Base-by-base conservation (phyloP, 345 rosid species). In the Arabidopsis suecica region DNA sequence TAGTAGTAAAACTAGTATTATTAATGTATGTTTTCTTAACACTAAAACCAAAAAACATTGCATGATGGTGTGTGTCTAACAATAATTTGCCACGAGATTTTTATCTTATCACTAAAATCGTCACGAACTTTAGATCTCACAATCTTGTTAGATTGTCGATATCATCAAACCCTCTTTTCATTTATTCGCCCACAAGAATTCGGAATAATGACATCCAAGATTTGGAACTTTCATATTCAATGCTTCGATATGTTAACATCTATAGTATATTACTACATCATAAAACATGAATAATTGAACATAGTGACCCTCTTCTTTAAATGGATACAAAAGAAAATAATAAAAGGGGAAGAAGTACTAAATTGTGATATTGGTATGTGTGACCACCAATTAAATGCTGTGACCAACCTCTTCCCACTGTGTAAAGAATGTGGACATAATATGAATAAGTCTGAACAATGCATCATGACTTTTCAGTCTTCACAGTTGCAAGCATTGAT, bases 371-470 rank as follows among this genome's bases (percentile, higher is more conserved):
- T 72, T 58, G 77, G 68, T 6, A 48, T 78, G 77, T 59, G 81
- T 72, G 81, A 72, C 68, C 61, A 56, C 61, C 61, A 59, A 50
- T 72, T 78, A 22, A 78, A 58, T 72, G 81, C 57, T 65, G 50
- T 40, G 49, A 60, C 68, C 77, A 48, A 37, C 71, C 67, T 65
- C 23, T 56, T 38, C 14, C n/a, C 37, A 49, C n/a, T 64, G 13
- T 64, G 47, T 22, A 37, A 38, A 64, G 76, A 77, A 71, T 71
- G 72, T 76, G 72, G 37, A 63, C 49, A 32, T 33, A 41, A 45
- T 58, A 47, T 9, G 53, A 62, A 47, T 37, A 48, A 57, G 3
- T 34, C 36, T 69, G 59, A 18, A 44, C 59, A 63, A 50, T 69
- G 6, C 44, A 12, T 44, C 9, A 49, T 71, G 65, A 25, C 47